Evolutionary conservation across 495 filamentous ascomycete genomes (phyloP), one percentile per base, ranked within the genome.

Genomic region (Schizothecium vesticola): DNA sequence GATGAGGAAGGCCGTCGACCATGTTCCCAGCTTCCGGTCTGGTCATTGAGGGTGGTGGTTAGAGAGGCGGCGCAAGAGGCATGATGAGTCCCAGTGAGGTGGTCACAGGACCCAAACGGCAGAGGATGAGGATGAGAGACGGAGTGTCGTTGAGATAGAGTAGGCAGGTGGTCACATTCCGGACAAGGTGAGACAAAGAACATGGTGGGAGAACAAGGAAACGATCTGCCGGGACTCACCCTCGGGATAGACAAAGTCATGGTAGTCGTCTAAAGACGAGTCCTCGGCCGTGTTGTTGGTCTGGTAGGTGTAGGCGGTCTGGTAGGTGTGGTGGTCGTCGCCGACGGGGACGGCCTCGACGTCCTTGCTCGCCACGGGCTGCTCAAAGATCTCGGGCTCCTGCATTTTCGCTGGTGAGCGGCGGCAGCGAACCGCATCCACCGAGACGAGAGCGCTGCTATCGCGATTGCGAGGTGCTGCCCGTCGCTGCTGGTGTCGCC

Each of bases 181-280:
- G 36, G 24, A 31, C 33, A 8, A 29, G 22, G n/a, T 26, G 59
- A 56, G 60, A 63, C 23, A 57, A 28, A 57, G 36, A 56, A 13
- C 61, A n/a, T n/a, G n/a, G n/a, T n/a, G n/a, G 13, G 33, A 62
- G 4, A 57, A 65, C 63, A 25, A 65, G 10, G 36, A 64, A 64
- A 24, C 13, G 3, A 25, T 13, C 24, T 24, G 12, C 21, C 43
- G 28, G 9, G 29, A 75, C 72, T 55, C 61, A 78, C 76, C 76
- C 66, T 80, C 78, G 16, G 78, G 78, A 63, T 72, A 78, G 5
- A 80, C 73, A 43, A 78, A 80, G 59, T 79, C 77, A 33, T 73
- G 69, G 62, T 76, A 79, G 43, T 78, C 77, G 2, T 72, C 72
- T 61, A 67, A n/a, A 12, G 69, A 70, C 7, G 65, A 71, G 10